Base-by-base conservation (phyloP, 495 filamentous ascomycete genomes). In the Penicillium silybi region DNA sequence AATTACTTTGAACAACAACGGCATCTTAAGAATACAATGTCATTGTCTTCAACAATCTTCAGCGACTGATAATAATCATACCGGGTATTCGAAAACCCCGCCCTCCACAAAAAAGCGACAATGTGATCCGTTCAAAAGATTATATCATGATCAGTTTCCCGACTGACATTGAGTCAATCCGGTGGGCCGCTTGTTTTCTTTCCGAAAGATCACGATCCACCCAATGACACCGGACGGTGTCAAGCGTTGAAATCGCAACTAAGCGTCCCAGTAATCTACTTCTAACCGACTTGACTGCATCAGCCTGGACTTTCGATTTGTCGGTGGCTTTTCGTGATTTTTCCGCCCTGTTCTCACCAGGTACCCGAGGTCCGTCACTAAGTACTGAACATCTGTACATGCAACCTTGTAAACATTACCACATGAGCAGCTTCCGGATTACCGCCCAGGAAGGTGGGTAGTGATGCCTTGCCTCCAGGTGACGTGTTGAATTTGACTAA, bases 191-290 rank as follows among this genome's bases (percentile, higher is more conserved):
- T 26, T 23, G 17, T 22, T 18, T 48, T 50, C 44, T 29, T 53
- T 53, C 50, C 56, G 50, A 60, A 57, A 40, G 46, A 54, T 50
- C 57, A 51, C 23, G 52, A 53, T 50, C 60, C 50, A 62, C 46
- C 43, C 46, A 46, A 59, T 63, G 37, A 16, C 42, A 46, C 49
- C 32, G n/a, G 42, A 19, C 23, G 25, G 42, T 55, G 54, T 55
- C 56, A 62, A 27, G 26, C 46, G n/a, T 6, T 48, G 42, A 43
- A 32, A 22, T 25, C n/a, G 25, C 15, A 17, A 10, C n/a, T 25
- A 6, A 17, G 13, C 25, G 25, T 11, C 13, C n/a, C 41, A 17
- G 5, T 29, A 17, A 29, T 44, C n/a, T 35, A 47, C 4, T 10
- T 20, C 29, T 37, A 25, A 38, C 17, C 27, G 29, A n/a, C 8